Evolutionary conservation across 2,329 filamentous ascomycete genomes (phyloP), one percentile per base, ranked within the genome.

Genomic region (Pyrenophora graminea): DNA sequence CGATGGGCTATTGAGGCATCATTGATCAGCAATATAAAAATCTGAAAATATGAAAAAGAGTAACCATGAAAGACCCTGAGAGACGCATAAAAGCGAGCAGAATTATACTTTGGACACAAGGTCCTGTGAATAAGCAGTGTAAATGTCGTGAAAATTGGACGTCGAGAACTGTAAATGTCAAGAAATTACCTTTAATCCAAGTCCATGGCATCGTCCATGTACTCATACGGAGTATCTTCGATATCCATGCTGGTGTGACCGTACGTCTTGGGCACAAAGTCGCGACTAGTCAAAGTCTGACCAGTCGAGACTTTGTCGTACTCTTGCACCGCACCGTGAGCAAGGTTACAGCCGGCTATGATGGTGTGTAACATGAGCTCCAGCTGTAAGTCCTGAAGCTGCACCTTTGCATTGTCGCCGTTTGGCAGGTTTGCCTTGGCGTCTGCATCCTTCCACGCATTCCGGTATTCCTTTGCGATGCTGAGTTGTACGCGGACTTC

Each of bases 391-490:
- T 83, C 81, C 51, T 80, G 79, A 2, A 90, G 73, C 18, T 78
- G 77, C 12, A 65, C 55, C 23, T 71, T 65, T 69, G 39, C 50
- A 64, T 34, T 51, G 53, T 46, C 49, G 47, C 55, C 44, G 13
- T 70, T 67, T 4, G 44, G 38, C 1, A 51, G 17, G 18, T 33
- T 45, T 1, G 45, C 48, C 5, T 70, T 70, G 37, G 82, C 78
- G 32, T 85, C 83, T 0, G 82, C 85, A 46, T 85, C 82, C 72
- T 90, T 90, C 87, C 87, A 90, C 8, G 83, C 77, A 59, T 90
- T 90, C 1, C 87, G 77, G 48, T 89, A 78, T 57, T 88, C 85
- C 66, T 90, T 90, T 1, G 87, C 87, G 46, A 82, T 76, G 44
- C 79, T 78, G 3, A 91, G 76, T 45, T 86, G 82, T n/a, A 76